Percentiles rank a stretch among this genome's conserved stretches.
Conservation (phyloP, 345 rosid genomes). For the Euphorbia peplus region DNA sequence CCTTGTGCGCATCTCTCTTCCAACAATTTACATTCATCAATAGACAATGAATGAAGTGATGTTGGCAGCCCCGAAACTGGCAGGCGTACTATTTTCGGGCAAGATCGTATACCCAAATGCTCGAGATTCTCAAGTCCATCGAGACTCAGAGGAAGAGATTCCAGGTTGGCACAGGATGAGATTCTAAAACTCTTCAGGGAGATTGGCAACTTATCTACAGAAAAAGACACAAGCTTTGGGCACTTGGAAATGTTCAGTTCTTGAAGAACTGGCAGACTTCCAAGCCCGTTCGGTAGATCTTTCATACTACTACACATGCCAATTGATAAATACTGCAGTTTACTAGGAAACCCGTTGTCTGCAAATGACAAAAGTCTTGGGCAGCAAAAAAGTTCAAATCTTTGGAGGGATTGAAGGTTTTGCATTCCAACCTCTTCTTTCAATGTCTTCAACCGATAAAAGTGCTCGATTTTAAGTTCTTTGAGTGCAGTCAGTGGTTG, state of each 20-base stretch:
- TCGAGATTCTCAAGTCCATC: slow-evolving; percentile 12
- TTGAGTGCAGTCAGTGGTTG: slow-evolving; percentile 2
- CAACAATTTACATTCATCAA: slow-evolving; percentile 10
- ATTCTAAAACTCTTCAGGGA: slow-evolving; percentile 18
- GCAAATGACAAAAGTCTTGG: slow-evolving; percentile 17
- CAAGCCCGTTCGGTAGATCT: slow-evolving; percentile 14
- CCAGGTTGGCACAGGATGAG: slow-evolving; percentile 20
- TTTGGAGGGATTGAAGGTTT: slow-evolving; percentile 13
- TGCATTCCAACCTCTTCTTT: slow-evolving; percentile 17
- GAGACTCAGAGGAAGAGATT: slow-evolving; percentile 17
- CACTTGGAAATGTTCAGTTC: slow-evolving; percentile 12
- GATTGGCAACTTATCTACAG: slow-evolving; percentile 10
- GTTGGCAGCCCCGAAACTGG: slow-evolving; percentile 18
- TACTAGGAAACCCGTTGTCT: slow-evolving; percentile 11
- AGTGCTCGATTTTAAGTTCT: slow-evolving; percentile 16
- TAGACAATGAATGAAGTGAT: neutral
- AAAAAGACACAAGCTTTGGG: slow-evolving; percentile 13
- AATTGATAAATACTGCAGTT: slow-evolving; percentile 14
- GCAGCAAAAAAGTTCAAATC: slow-evolving; percentile 19
- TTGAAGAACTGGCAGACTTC: slow-evolving; percentile 9
- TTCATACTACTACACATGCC: slow-evolving; percentile 13
- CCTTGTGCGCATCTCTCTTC: slow-evolving; percentile 21
- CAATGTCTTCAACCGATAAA: slow-evolving; percentile 12
- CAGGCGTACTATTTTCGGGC: slow-evolving; percentile 20
- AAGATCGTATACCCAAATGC: slow-evolving; percentile 2